These are phyloP conservation scores for Pyrenophora seminiperda DNA, from an alignment of 2,329 filamentous ascomycete species.

Conservation along the genomic window DNA sequence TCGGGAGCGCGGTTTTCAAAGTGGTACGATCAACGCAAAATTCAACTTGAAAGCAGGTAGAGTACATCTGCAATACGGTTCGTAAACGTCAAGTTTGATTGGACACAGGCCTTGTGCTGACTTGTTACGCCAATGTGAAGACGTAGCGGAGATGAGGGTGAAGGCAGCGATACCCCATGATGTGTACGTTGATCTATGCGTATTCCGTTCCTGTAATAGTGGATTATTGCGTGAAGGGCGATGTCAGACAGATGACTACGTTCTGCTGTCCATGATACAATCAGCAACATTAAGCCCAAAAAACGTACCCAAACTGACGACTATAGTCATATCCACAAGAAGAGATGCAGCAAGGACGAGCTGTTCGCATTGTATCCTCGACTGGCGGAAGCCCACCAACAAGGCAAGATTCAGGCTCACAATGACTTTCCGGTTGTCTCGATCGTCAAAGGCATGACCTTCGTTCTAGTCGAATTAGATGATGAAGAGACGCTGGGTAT, in stretches of 20 bases:
- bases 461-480: conserved; percentile 67
- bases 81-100: no score
- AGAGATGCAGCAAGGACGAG: conserved; percentile 27
- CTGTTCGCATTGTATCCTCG: conserved; percentile 44
- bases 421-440: conserved; percentile 47
- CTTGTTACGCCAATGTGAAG: no score
- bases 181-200: conserved; percentile 55
- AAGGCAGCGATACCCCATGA: conserved; percentile 70
- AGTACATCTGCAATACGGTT: conserved; percentile 49
- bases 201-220: background rate
- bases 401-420: conserved; percentile 18
- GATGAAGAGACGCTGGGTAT: conserved; percentile 63
- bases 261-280: conserved; percentile 8
- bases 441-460: conserved; percentile 75
- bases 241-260: no score
- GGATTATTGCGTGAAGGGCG: background rate
- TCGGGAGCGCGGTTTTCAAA: conserved; percentile 18
- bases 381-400: conserved; percentile 33
- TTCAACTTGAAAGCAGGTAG: conserved; percentile 54
- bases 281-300: background rate
- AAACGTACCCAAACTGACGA: conserved; percentile 12
- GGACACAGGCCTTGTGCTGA: no score
- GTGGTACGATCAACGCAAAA: conserved; percentile 40
- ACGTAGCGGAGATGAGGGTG: conserved; percentile 52
- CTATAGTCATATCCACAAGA: conserved; percentile 35